Evolutionary conservation across 2,329 filamentous ascomycete species (phyloP).

Genomic region (Diplodia sapinea): DNA sequence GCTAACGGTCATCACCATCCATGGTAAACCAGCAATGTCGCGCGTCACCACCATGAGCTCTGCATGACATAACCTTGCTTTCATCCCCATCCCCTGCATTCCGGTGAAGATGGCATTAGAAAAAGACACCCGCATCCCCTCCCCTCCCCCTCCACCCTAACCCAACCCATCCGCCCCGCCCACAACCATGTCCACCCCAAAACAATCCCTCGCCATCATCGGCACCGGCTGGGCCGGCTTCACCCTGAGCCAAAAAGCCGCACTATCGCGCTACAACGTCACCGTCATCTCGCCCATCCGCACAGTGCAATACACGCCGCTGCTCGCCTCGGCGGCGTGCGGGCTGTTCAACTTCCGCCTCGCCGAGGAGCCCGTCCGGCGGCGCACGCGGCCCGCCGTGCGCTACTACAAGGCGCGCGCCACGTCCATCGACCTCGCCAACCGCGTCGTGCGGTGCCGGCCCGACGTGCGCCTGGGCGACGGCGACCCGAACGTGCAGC

Average conservation of each 20-base stretch:
- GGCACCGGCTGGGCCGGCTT: constrained; percentile 53
- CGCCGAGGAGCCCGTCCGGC: constrained; percentile 53
- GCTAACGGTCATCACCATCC: constrained; percentile 3
- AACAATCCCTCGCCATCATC: constrained; percentile 41
- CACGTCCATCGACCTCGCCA: constrained; percentile 47
- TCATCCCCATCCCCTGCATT: no score
- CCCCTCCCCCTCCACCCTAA: neutral
- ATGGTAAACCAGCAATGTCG: neutral
- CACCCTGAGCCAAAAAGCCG: constrained; percentile 47
- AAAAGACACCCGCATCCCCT: neutral
- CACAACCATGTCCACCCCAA: neutral
- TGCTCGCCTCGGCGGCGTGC: constrained; percentile 51
- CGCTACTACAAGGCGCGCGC: constrained; percentile 52
- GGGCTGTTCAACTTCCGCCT: constrained; percentile 55
- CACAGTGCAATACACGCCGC: constrained; percentile 54
- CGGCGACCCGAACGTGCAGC: neutral
- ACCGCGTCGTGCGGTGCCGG: constrained; percentile 45
- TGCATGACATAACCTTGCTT: constrained; percentile 9
- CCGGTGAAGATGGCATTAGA: no score
- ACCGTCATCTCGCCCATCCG: constrained; percentile 52
- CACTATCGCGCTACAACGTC: constrained; percentile 48
- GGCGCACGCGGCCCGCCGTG: constrained; percentile 38
- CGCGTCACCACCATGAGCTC: constrained; percentile 16
- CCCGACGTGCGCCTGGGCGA: constrained; percentile 6
- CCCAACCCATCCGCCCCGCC: neutral